Percentiles rank a stretch among this genome's conserved stretches.
Evolutionary conservation across 352 stramenopile genomes (phyloP).

Genomic region (Blastocystis sp.): DNA sequence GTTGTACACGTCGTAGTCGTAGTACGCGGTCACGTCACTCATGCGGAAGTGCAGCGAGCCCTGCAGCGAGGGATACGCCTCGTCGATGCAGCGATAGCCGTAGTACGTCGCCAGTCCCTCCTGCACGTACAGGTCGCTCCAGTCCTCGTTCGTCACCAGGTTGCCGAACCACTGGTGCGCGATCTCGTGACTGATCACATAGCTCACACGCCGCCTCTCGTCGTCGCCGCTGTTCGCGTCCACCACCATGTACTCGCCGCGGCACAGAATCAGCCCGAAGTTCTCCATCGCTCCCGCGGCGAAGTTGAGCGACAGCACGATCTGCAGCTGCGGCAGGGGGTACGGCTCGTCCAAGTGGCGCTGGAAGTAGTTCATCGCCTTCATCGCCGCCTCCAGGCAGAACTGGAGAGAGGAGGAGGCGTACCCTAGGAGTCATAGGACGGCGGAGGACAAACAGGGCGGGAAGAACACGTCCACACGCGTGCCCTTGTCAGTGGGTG

Average conservation of each 20-base stretch:
- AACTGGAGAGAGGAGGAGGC: conserved; percentile 5
- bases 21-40: conserved; percentile 8
- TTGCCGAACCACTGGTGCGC: conserved; percentile 67
- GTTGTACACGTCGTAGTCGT: conserved; percentile 30
- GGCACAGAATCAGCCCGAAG: conserved; percentile 31
- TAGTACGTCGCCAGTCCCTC: conserved; percentile 47
- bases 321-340: conserved; percentile 45
- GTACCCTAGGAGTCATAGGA: not conserved
- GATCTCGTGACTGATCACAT: conserved; percentile 56
- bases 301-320: conserved; percentile 38
- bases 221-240: not conserved
- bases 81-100: not conserved
- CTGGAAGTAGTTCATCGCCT: conserved; percentile 19
- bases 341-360: not conserved
- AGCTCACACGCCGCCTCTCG: conserved; percentile 1
- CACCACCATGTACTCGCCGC: conserved; percentile 35
- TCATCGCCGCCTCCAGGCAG: not conserved
- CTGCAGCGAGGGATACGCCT: not conserved
- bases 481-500: too few relatives aligned
- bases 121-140: conserved; percentile 61
- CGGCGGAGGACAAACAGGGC: not conserved
- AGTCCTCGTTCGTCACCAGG: conserved; percentile 7
- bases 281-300: conserved; percentile 65
- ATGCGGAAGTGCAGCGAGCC: not conserved
- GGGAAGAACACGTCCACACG: conserved; percentile 3